phyloP scores from a whole-genome alignment of 169 alveolate genomes.

The Plasmodium ovale region DNA sequence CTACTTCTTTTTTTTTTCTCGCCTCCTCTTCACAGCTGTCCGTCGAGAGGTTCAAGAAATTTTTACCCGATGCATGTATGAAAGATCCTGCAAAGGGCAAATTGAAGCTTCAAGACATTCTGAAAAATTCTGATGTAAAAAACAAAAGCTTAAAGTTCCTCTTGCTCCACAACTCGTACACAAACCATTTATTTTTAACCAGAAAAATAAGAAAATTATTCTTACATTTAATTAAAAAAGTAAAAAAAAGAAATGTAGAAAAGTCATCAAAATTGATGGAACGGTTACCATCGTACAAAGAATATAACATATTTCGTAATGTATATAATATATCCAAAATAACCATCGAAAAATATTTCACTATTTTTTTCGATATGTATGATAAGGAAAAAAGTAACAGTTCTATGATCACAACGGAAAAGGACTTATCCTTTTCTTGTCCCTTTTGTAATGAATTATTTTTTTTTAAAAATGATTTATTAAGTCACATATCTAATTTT shows the following conservation, averaged over 20 bases:
- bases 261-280: constrained; percentile 29
- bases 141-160: constrained; percentile 45
- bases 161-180: constrained; percentile 35
- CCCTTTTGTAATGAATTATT: constrained; percentile 58
- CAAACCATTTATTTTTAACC: constrained; percentile 66
- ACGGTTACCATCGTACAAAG: constrained; percentile 31
- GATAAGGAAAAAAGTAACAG: constrained; percentile 6
- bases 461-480: constrained; percentile 66
- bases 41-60: constrained; percentile 47
- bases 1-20: not conserved
- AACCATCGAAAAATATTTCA: constrained; percentile 55
- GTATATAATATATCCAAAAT: constrained; percentile 50
- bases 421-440: constrained; percentile 34
- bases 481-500: constrained; percentile 61
- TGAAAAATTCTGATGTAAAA: constrained; percentile 13
- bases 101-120: constrained; percentile 29
- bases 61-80: not conserved
- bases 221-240: constrained; percentile 47
- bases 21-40: not conserved
- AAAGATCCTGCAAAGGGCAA: not conserved
- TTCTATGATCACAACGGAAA: not conserved
- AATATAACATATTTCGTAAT: constrained; percentile 36
- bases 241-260: constrained; percentile 9
- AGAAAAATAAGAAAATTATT: constrained; percentile 37
- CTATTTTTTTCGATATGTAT: constrained; percentile 49